phyloP scores from a whole-genome alignment of 495 filamentous ascomycete species.

The Talaromyces nanjingensis region DNA sequence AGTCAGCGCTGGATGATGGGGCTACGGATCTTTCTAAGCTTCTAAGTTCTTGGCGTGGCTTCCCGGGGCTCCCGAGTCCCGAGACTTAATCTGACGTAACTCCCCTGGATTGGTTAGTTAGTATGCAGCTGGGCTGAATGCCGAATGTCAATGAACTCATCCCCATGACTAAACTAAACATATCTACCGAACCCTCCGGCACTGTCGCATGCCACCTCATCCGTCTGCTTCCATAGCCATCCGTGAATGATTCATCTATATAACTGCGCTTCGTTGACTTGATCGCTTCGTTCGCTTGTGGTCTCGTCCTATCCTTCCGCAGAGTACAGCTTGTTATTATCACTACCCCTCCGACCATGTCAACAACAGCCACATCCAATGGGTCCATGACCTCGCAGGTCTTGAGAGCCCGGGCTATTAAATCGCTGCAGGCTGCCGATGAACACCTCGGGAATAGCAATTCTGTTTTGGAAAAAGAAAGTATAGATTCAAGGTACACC shows the following conservation, averaged over 20 bases:
- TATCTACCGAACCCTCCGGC: background rate
- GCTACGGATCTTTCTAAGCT: background rate
- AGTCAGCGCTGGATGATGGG: background rate
- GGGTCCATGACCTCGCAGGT: constrained; percentile 6
- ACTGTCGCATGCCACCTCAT: background rate
- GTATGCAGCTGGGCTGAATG: background rate
- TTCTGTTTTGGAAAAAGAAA: background rate
- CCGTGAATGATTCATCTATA: background rate
- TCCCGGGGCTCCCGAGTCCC: background rate
- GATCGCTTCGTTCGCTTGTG: background rate
- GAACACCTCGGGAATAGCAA: background rate
- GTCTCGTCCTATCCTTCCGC: background rate
- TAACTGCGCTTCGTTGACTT: background rate
- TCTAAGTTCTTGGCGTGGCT: background rate
- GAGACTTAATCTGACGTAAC: background rate
- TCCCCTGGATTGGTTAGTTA: background rate
- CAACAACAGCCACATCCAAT: constrained; percentile 9
- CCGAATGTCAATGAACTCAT: background rate
- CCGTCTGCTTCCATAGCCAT: background rate
- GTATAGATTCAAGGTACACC: constrained; percentile 1
- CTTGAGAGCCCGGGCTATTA: constrained; percentile 8
- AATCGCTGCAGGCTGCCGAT: constrained; percentile 5
- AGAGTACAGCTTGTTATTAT: background rate
- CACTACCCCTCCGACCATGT: background rate
- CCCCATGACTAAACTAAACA: background rate